Evolutionary conservation across 2,329 filamentous ascomycete genomes (phyloP), one percentile per base, ranked within the genome.

Genomic region (Myrmaecium sp.): DNA sequence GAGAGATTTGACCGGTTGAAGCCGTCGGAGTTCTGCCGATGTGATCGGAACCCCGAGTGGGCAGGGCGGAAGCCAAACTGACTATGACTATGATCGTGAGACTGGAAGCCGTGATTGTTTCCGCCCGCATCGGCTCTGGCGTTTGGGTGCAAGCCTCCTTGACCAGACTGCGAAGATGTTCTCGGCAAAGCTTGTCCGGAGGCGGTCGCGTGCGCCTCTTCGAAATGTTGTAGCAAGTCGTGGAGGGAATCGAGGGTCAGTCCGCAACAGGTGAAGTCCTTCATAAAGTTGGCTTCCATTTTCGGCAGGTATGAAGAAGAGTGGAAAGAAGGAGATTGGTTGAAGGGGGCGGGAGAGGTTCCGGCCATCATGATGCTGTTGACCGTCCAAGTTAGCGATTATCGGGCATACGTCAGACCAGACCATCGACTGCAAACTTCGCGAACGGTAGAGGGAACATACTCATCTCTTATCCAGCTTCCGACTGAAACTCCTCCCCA

Each of bases 401-500:
- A 14, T 26, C 5, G 5, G 24, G 17, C 10, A 26, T 5, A 14
- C 16, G 30, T 36, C 20, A 30, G 23, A 23, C 26, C 23, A 30
- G 33, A 30, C 25, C 8, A 13, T 15, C 23, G 21, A 17, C 25
- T 14, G 29, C 37, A 32, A 29, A 16, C n/a, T 17, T 13, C 14
- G 17, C 13, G n/a, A 22, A 25, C 25, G 27, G 21, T 30, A 23
- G 23, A 28, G 27, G 26, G 29, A 27, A 75, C 86, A 72, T 72
- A 98, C 89, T 98, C 89, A 58, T 98, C 86, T 52, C 81, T 69
- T 53, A 98, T 89, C 64, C 91, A 95, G 46, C 86, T 95, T 35
- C 86, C 86, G 37, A 95, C 81, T 6, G 86, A 95, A 33, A 93
- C 72, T 37, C 84, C 86, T 47, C 86, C 86, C 84, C 86, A 98